These are phyloP conservation scores for Lentinula edodes DNA, from an alignment of 768 basidiomycete species.

Conservation along the genomic window DNA sequence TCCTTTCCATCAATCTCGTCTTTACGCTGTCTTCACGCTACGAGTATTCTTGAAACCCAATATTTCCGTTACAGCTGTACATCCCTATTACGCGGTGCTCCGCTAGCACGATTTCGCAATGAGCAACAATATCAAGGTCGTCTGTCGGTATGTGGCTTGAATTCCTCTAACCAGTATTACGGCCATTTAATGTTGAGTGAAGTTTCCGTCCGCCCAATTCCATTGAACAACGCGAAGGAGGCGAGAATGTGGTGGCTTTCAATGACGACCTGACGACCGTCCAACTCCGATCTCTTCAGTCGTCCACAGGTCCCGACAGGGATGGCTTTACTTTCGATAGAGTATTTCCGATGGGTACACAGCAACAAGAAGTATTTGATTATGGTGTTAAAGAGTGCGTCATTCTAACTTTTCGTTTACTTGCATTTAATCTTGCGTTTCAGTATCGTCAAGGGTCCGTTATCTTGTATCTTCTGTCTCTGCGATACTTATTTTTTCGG, in stretches of 20 bases:
- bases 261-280: constrained; percentile 83
- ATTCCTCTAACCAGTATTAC: constrained; percentile 1
- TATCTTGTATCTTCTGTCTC: constrained; percentile 4
- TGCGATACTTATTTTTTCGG: constrained; percentile 3
- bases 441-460: constrained; percentile 84
- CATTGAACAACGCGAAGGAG: constrained; percentile 82
- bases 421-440: constrained; percentile 15
- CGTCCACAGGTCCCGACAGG: constrained; percentile 82
- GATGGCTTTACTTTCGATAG: constrained; percentile 98
- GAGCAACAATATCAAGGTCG: constrained; percentile 95
- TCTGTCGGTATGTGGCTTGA: constrained; percentile 77
- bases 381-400: constrained; percentile 96
- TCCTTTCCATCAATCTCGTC: neutral
- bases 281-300: constrained; percentile 64
- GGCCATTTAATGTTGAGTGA: constrained; percentile 12
- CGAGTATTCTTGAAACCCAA: neutral
- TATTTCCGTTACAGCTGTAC: neutral
- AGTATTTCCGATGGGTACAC: constrained; percentile 88
- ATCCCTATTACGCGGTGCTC: neutral
- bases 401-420: constrained; percentile 1
- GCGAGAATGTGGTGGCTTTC: constrained; percentile 87
- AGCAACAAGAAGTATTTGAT: constrained; percentile 94
- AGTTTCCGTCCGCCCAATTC: constrained; percentile 96
- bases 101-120: constrained; percentile 22
- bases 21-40: neutral